These are phyloP conservation scores for Pseudogymnoascus sp. DNA, from an alignment of 2,329 filamentous ascomycete genomes.

Conservation along the genomic window DNA sequence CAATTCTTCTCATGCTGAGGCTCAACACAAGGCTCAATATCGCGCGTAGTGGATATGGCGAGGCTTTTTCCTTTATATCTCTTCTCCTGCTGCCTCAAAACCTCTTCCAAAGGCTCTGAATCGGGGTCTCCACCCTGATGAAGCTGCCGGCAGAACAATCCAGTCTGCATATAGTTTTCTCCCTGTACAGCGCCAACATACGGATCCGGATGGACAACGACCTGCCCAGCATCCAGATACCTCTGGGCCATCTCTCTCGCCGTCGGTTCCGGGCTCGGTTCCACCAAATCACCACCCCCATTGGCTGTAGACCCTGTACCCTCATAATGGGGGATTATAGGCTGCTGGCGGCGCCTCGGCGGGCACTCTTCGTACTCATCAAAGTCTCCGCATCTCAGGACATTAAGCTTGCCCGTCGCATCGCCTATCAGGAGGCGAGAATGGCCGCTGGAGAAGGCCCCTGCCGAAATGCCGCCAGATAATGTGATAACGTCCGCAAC, in stretches of 20 bases:
- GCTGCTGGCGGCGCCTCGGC: constrained; percentile 38
- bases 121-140: constrained; percentile 38
- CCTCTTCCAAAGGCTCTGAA: not conserved
- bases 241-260: constrained; percentile 25
- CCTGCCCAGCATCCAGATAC: constrained; percentile 35
- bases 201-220: constrained; percentile 38
- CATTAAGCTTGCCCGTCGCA: constrained; percentile 51
- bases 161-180: constrained; percentile 40
- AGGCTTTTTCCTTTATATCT: not conserved
- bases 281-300: not conserved
- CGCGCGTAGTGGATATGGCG: not conserved
- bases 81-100: not conserved
- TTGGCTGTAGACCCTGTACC: not conserved
- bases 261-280: constrained; percentile 16
- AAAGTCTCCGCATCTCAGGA: constrained; percentile 43
- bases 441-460: constrained; percentile 50
- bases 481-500: constrained; percentile 48
- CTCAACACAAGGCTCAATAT: not conserved
- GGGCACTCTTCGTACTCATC: constrained; percentile 20
- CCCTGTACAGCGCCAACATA: constrained; percentile 51
- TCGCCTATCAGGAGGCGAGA: constrained; percentile 53
- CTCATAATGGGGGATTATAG: constrained; percentile 41
- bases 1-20: not conserved
- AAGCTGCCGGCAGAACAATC: constrained; percentile 41
- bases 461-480: constrained; percentile 49